A percentile compares a stretch with the other conserved stretches of the same genome.
These are phyloP conservation scores for Pseudomonodictys pantanalensis DNA, from an alignment of 495 filamentous ascomycete genomes.

Conservation along the genomic window DNA sequence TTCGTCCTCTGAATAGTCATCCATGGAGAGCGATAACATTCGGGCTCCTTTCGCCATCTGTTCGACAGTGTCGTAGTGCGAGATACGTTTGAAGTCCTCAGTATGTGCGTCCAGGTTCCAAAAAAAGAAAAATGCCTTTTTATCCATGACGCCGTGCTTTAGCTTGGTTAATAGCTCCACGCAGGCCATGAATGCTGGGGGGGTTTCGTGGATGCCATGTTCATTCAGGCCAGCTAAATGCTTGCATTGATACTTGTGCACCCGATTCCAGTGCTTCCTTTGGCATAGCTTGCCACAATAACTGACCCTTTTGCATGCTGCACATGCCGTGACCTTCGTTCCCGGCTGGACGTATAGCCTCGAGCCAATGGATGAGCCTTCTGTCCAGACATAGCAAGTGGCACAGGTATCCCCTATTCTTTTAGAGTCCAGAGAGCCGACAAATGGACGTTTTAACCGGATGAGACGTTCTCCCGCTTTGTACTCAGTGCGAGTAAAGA, in stretches of 20 bases:
- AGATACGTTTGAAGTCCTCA: constrained; percentile 24
- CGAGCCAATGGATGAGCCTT: constrained; percentile 28
- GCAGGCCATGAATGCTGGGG: constrained; percentile 23
- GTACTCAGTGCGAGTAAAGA: constrained; percentile 38
- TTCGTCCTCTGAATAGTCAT: constrained; percentile 14
- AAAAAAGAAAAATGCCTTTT: constrained; percentile 18
- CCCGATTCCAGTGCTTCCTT: constrained; percentile 56
- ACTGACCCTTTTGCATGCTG: constrained; percentile 58
- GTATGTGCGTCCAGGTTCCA: constrained; percentile 17
- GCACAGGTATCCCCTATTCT: constrained; percentile 41
- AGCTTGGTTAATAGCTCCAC: constrained; percentile 24
- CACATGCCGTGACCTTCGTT: constrained; percentile 52
- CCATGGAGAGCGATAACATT: constrained; percentile 8
- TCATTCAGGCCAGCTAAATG: neutral
- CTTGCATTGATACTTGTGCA: constrained; percentile 61
- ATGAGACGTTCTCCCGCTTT: constrained; percentile 33
- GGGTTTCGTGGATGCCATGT: constrained; percentile 19
- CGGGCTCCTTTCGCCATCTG: constrained; percentile 43
- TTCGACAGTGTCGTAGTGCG: constrained; percentile 48
- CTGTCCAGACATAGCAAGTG: constrained; percentile 42
- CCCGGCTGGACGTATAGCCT: constrained; percentile 27
- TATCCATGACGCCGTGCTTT: constrained; percentile 20
- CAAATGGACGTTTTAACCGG: constrained; percentile 33
- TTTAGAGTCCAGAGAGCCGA: constrained; percentile 34
- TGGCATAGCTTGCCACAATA: constrained; percentile 74